Conservation (phyloP, 768 basidiomycete genomes). For the Trametes meyenii region DNA sequence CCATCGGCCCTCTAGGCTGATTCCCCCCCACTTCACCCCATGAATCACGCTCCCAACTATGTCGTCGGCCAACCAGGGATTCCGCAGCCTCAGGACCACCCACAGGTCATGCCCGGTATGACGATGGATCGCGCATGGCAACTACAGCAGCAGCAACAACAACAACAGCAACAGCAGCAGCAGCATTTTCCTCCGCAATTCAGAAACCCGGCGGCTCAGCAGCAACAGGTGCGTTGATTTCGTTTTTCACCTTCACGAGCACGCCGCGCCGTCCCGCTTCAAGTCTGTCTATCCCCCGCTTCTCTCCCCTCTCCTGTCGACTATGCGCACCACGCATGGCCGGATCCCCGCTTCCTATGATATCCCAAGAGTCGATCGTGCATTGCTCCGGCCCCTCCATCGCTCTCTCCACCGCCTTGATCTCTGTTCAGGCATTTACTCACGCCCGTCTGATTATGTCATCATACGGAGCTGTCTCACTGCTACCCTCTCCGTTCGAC, state of each 20-base stretch:
- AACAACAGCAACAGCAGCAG: conserved; percentile 16
- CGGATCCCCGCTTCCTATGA: background rate
- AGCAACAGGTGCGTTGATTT: conserved; percentile 25
- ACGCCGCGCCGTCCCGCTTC: conserved; percentile 10
- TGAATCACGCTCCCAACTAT: conserved; percentile 52
- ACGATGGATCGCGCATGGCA: conserved; percentile 62
- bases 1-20: conserved; percentile 53
- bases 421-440: conserved; percentile 26
- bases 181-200: conserved; percentile 9
- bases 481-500: conserved; percentile 9
- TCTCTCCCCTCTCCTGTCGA: background rate
- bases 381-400: conserved; percentile 10
- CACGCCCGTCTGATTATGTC: conserved; percentile 36
- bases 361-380: background rate
- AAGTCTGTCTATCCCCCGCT: conserved; percentile 6
- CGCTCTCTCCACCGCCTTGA: conserved; percentile 26
- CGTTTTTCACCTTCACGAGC: conserved; percentile 6
- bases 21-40: conserved; percentile 45
- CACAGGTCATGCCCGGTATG: conserved; percentile 45
- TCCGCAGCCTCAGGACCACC: conserved; percentile 41
- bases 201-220: conserved; percentile 9
- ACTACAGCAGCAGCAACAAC: conserved; percentile 47
- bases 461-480: conserved; percentile 29
- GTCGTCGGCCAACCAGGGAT: conserved; percentile 49
- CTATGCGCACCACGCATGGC: background rate